Base-by-base conservation (phyloP, 1,139 yeast genomes). In the Geotrichum histeridarum region DNA sequence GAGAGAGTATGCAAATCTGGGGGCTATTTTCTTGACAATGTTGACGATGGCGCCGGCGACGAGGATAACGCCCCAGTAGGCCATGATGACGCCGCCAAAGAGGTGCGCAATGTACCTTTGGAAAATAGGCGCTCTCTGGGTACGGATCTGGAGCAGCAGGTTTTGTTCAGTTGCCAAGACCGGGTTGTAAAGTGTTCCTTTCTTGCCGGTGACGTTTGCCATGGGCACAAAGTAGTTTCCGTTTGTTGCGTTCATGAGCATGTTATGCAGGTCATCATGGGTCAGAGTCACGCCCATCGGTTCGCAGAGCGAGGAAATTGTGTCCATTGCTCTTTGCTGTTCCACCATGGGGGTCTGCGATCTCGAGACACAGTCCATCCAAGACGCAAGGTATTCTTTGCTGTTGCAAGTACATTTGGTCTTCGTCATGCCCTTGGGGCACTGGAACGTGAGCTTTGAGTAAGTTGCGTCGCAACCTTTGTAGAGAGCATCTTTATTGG, bases 21-120 rank as follows among this genome's bases (percentile, higher is more conserved):
- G 58, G 14, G 45, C 42, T 8, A 47, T 30, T 9, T 22, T 31
- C 14, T 55, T 44, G 52, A 48, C 17, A 54, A 57, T 5, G 54
- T 66, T 66, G 32, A 59, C 42, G 5, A 59, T 8, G 4, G 59
- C 45, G 0, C 60, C 69, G 8, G 48, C 35, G 3, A 57, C 36
- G 37, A 65, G 49, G 4, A 67, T 51, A 1, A 60, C 22, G 7
- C 51, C 61, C 63, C 68, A 67, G 54, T 63, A 67, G 3, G 59
- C 63, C 1, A 65, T 48, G 3, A 64, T 48, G 11, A 58, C 59
- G 45, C 59, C 56, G 1, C 69, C 70, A 47, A 57, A 63, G 31
- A 44, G 30, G 22, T 36, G 12, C 8, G 43, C 50, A 5, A 33
- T 8, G 41, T 47, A 53, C 35, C 35, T 33, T 9, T 38, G 36